Evolutionary conservation across 2,329 filamentous ascomycete species (phyloP).

Genomic region (Nemania serpens): DNA sequence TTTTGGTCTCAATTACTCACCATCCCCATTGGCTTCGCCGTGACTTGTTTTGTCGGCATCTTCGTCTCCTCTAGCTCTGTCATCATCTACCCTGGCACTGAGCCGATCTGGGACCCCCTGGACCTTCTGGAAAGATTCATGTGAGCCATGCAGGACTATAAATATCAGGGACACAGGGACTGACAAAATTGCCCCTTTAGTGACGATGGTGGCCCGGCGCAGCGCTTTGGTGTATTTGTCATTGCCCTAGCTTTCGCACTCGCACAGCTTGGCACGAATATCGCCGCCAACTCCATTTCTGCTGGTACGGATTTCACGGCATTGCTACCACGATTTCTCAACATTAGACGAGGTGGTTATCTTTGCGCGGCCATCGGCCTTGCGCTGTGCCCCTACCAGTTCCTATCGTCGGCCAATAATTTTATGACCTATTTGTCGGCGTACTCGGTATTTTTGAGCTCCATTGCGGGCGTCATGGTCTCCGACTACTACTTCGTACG

Average conservation of each 20-base stretch:
- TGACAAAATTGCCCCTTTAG: conserved; percentile 13
- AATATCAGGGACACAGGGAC: not conserved
- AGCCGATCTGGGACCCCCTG: conserved; percentile 76
- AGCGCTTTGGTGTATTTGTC: conserved; percentile 77
- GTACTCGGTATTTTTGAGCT: conserved; percentile 92
- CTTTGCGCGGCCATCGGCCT: conserved; percentile 80
- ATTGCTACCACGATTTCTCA: conserved; percentile 77
- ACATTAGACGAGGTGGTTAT: conserved; percentile 85
- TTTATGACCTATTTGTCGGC: conserved; percentile 92
- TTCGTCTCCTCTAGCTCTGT: conserved; percentile 75
- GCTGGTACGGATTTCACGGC: conserved; percentile 84
- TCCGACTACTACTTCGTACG: conserved; percentile 88
- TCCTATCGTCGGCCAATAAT: conserved; percentile 74
- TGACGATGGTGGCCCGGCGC: conserved; percentile 67
- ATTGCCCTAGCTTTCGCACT: conserved; percentile 73
- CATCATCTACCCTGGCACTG: conserved; percentile 64
- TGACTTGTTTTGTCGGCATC: conserved; percentile 86
- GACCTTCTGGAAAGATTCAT: conserved; percentile 69
- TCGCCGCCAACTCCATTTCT: conserved; percentile 83
- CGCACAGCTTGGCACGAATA: conserved; percentile 84
- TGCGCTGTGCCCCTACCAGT: conserved; percentile 85
- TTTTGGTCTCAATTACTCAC: conserved; percentile 80
- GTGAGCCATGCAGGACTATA: conserved; percentile 14
- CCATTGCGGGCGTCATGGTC: conserved; percentile 89
- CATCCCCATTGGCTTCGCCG: conserved; percentile 70